Evolutionary conservation across 441 rosid genomes (phyloP), one percentile per base, ranked within the genome.

Genomic region (Jatropha multifida): DNA sequence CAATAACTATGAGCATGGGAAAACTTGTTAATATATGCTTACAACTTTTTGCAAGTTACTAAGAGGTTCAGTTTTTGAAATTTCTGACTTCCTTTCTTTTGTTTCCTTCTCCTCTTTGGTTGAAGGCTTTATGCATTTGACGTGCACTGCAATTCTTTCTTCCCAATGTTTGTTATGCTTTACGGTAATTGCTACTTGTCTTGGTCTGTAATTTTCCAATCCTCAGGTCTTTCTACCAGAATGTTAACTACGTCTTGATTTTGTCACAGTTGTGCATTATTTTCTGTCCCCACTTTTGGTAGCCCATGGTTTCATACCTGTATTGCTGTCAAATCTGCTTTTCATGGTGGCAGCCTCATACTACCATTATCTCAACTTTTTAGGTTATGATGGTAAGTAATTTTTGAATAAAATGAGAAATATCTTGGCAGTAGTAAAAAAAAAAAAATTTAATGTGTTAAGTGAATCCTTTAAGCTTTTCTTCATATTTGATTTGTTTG

Each of bases 91-190:
- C 23, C 20, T 23, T 60, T 52, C 32, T 62, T 59, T 41, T 60
- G 32, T 23, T 44, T 26, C 48, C 17, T 68, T 69, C 65, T 83
- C 65, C 5, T 61, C 44, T 61, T 73, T 75, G 58, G 58, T 70
- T 87, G 73, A 81, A 94, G 99, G 99, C 79, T 96, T 66, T 96
- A 96, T 73, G 91, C 99, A 73, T 94, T 96, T 85, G 99, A 96
- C 72, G 99, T 96, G 85, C 97, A 96, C 90, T 96, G 99, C 98
- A 96, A 96, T 88, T 91, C 99, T 61, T 96, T 96, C 97, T 94
- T 96, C 88, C 99, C 99, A 42, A 77, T 96, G 96, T 96, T 96
- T 78, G 92, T 91, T 42, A 78, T 92, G 85, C 98, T 94, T 69
- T 91, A 92, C 23, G 98, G 99, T 94, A 90, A 88, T 80, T 76